These are phyloP conservation scores for Nyctanthes arbortristis DNA, from an alignment of 257 asterid genomes.

Conservation along the genomic window DNA sequence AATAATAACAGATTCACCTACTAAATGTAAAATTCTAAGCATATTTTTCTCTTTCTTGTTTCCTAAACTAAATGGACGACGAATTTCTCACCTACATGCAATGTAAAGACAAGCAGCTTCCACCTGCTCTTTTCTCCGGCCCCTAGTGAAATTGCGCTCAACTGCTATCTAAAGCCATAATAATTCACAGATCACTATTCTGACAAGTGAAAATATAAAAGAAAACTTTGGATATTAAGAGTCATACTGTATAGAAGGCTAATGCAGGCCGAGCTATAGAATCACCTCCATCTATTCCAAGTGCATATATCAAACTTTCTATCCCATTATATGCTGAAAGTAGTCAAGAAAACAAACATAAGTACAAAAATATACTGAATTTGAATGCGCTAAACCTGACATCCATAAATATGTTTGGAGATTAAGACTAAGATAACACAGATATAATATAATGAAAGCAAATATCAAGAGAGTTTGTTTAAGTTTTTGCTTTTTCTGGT, in stretches of 20 bases:
- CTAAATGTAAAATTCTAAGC: too few species aligned
- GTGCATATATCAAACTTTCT: conserved; percentile 34
- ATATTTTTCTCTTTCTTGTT: too few species aligned
- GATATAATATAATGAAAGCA: not conserved
- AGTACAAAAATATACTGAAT: not conserved
- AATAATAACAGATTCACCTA: too few species aligned
- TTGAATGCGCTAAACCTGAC: not conserved
- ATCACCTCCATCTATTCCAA: conserved; percentile 69
- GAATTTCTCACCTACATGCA: conserved; percentile 65
- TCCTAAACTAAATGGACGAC: too few species aligned
- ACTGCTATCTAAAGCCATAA: conserved; percentile 55
- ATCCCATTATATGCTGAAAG: conserved; percentile 58
- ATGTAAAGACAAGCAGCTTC: conserved; percentile 90
- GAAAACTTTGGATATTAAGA: conserved; percentile 15
- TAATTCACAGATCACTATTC: not conserved
- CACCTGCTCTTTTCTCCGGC: conserved; percentile 84
- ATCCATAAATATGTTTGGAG: not conserved
- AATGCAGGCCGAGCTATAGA: conserved; percentile 50
- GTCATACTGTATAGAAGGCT: conserved; percentile 49
- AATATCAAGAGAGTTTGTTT: not conserved
- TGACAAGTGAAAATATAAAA: conserved; percentile 14
- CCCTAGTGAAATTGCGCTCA: conserved; percentile 77
- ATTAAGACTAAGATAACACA: not conserved
- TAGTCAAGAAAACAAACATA: conserved; percentile 15
- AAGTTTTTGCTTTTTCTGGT: not conserved